Base-by-base conservation (phyloP, 345 rosid genomes). In the Lagerstroemia speciosa region DNA sequence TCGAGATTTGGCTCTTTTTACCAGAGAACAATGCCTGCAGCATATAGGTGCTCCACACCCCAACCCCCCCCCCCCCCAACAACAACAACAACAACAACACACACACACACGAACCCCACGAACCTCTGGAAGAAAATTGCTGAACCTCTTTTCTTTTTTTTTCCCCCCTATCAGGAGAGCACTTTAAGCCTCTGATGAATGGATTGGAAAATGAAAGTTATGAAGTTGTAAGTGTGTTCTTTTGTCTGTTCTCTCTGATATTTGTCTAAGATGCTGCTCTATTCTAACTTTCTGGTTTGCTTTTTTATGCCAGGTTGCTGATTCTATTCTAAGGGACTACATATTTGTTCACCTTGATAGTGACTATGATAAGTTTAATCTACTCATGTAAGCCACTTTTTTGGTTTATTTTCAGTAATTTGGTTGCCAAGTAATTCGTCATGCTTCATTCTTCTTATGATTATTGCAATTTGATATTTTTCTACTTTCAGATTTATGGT, bases 331-430 rank as follows among this genome's bases (percentile, higher is more conserved):
- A 55, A 80, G 75, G 80, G 85, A 82, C 69, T 91, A 80, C 75
- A 72, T 91, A 68, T 85, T 89, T 82, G 87, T 91, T 72, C 99
- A 94, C 82, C 91, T 94, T 72, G 79, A 70, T 75, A 81, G 84
- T 69, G 83, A 87, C 77, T 68, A 94, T 68, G 97, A 94, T 90
- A 94, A 94, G 78, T 94, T 88, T 82, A 91, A 88, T 83, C 78
- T 94, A 70, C 93, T 94, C 71, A 86, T 91, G 99, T 91, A 73
- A 79, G 87, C 48, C 48, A 15, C 27, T 43, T 16, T 5, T 40
- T 6, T 65, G n/a, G 31, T 58, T 58, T 19, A 58, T 30, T 58
- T 58, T 58, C 33, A 40, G 38, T 65, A 24, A n/a, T 63, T 46
- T 55, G 17, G 26, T 40, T 50, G 46, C 53, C 32, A 12, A 27